A percentile compares a stretch with the other conserved stretches of the same genome.
phyloP scores from a whole-genome alignment of 164 flowering plant species.

The Akebia trifoliata region DNA sequence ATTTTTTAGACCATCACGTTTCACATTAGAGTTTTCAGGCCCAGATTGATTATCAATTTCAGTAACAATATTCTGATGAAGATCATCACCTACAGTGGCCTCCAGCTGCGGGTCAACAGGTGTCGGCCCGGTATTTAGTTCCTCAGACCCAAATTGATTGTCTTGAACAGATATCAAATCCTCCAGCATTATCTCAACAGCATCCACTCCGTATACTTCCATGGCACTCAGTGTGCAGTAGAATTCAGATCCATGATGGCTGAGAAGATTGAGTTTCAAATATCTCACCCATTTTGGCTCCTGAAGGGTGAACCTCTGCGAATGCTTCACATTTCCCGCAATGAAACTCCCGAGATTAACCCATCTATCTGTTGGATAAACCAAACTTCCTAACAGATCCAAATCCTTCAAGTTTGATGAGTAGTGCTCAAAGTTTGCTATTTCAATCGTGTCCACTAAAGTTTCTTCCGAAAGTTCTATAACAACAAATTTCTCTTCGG shows the following conservation, averaged over 20 bases:
- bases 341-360: conserved; percentile 71
- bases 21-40: conserved; percentile 23
- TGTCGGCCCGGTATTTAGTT: conserved; percentile 27
- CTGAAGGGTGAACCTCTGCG: conserved; percentile 69
- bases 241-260: conserved; percentile 91
- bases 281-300: conserved; percentile 96
- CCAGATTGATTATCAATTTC: conserved; percentile 34
- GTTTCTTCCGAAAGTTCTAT: conserved; percentile 98
- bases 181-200: conserved; percentile 91
- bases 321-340: conserved; percentile 75
- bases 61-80: conserved; percentile 14
- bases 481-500: conserved; percentile 81
- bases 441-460: conserved; percentile 68
- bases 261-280: conserved; percentile 62
- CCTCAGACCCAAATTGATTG: conserved; percentile 30
- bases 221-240: conserved; percentile 86
- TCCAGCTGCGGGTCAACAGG: conserved; percentile 22
- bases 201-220: conserved; percentile 96
- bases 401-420: conserved; percentile 89
- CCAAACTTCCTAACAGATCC: conserved; percentile 75
- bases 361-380: conserved; percentile 88
- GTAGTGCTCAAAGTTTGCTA: conserved; percentile 93
- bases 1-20: conserved; percentile 26
- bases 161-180: conserved; percentile 73
- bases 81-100: conserved; percentile 25